Evolutionary conservation across 805 yeast species (phyloP).

Genomic region (Yamadazyma ubonensis): DNA sequence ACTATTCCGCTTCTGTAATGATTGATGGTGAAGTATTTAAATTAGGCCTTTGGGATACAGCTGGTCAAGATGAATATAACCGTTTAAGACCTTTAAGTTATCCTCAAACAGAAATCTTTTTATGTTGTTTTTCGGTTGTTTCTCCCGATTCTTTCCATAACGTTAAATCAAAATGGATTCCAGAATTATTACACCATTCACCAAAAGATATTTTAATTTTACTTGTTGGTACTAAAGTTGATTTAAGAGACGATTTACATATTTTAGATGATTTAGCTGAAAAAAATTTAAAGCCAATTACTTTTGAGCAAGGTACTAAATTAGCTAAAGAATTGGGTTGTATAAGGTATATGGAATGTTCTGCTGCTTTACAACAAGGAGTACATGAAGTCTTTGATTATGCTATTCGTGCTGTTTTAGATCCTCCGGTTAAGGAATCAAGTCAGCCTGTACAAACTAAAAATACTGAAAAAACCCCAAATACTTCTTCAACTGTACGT

Average conservation of each 20-base stretch:
- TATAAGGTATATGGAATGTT: constrained; percentile 77
- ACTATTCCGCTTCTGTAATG: constrained; percentile 83
- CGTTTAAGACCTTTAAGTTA: constrained; percentile 84
- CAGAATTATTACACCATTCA: constrained; percentile 84
- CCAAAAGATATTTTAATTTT: constrained; percentile 66
- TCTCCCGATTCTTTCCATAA: constrained; percentile 79
- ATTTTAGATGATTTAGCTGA: constrained; percentile 67
- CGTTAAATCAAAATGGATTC: constrained; percentile 72
- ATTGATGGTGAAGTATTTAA: constrained; percentile 80
- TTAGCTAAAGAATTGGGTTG: constrained; percentile 73
- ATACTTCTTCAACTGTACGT: constrained; percentile 11
- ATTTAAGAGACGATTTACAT: constrained; percentile 78
- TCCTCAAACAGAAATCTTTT: constrained; percentile 87
- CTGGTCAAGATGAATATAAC: constrained; percentile 92
- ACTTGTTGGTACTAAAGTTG: constrained; percentile 86
- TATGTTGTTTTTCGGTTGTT: constrained; percentile 82
- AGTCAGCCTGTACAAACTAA: constrained; percentile 15
- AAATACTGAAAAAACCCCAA: constrained; percentile 5
- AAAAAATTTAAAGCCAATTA: constrained; percentile 60
- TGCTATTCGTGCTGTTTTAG: constrained; percentile 70
- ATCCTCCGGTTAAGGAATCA: constrained; percentile 40
- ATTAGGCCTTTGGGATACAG: constrained; percentile 92
- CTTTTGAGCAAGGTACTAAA: constrained; percentile 58
- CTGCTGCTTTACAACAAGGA: constrained; percentile 86
- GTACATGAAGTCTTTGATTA: constrained; percentile 81